Conservation (phyloP, 2,329 filamentous ascomycete genomes). For the Zasmidium cellare region DNA sequence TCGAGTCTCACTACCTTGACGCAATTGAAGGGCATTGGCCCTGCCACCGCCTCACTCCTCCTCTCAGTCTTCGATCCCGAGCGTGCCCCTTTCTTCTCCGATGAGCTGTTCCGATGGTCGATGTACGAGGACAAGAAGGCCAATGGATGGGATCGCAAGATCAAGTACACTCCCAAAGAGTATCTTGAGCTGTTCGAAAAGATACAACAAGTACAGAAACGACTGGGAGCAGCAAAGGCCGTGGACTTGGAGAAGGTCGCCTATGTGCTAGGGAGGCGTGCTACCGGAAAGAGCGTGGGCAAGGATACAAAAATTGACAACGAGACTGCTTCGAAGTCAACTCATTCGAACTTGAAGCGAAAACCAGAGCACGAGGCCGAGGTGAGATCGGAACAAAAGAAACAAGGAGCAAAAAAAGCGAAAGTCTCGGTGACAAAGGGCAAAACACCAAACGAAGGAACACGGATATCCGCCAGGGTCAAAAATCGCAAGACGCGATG, state of each 20-base stretch:
- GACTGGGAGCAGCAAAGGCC: conserved; percentile 42
- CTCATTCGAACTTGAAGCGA: neutral
- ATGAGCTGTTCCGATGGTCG: conserved; percentile 75
- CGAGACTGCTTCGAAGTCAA: neutral
- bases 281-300: neutral
- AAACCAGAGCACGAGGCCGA: neutral
- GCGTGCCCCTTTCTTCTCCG: conserved; percentile 71
- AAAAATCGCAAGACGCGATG: no score
- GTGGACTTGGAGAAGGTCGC: conserved; percentile 21
- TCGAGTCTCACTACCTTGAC: conserved; percentile 57
- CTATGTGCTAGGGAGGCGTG: conserved; percentile 19
- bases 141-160: conserved; percentile 48
- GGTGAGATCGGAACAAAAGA: no score
- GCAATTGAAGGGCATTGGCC: conserved; percentile 71
- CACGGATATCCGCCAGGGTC: no score
- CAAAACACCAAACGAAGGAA: no score
- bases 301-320: neutral
- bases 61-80: conserved; percentile 64
- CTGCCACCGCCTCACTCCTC: conserved; percentile 75
- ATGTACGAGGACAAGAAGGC: conserved; percentile 49
- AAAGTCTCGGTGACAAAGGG: no score
- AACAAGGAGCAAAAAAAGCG: no score
- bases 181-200: conserved; percentile 58
- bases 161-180: conserved; percentile 71
- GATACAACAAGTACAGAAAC: conserved; percentile 38